A percentile compares a stretch with the other conserved stretches of the same genome.
These are phyloP conservation scores for Solanum clarkiae DNA, from an alignment of 257 asterid genomes.

Conservation along the genomic window DNA sequence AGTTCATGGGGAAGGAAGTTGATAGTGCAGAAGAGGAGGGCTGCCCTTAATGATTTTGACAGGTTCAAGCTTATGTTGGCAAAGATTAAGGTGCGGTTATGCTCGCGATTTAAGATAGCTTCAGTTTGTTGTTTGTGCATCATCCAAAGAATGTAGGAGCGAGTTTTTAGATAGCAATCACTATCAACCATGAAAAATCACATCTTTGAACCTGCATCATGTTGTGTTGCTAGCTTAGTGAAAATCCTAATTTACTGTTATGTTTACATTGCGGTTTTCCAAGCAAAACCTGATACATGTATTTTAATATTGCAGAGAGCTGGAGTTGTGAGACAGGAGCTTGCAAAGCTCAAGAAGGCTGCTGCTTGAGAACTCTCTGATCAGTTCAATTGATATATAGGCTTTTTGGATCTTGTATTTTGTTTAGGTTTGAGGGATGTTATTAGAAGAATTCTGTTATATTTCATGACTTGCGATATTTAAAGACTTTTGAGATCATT, in stretches of 20 bases:
- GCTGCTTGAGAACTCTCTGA: not conserved
- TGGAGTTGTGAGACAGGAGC: slow-evolving; percentile 80
- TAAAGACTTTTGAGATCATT: not conserved
- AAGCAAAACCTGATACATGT: not conserved
- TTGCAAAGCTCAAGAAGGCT: slow-evolving; percentile 53
- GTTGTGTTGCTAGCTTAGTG: not conserved
- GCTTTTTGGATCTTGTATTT: not conserved
- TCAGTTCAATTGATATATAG: not conserved
- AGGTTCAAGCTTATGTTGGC: slow-evolving; percentile 86
- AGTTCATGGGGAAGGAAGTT: slow-evolving; percentile 97
- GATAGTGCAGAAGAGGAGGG: slow-evolving; percentile 85
- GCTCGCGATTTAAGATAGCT: not conserved
- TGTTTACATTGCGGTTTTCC: not conserved
- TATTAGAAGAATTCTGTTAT: not conserved
- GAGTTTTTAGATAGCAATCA: not conserved
- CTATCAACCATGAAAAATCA: not conserved
- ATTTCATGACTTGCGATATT: not conserved
- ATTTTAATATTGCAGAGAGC: slow-evolving; percentile 49
- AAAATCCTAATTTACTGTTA: not conserved
- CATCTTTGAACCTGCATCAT: not conserved
- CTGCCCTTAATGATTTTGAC: slow-evolving; percentile 68
- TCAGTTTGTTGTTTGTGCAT: not conserved
- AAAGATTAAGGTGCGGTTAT: slow-evolving; percentile 54
- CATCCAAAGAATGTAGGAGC: not conserved
- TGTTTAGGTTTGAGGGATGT: not conserved